Base-by-base conservation (phyloP, 306 rosid genomes). In the Adenanthera pavonina region DNA sequence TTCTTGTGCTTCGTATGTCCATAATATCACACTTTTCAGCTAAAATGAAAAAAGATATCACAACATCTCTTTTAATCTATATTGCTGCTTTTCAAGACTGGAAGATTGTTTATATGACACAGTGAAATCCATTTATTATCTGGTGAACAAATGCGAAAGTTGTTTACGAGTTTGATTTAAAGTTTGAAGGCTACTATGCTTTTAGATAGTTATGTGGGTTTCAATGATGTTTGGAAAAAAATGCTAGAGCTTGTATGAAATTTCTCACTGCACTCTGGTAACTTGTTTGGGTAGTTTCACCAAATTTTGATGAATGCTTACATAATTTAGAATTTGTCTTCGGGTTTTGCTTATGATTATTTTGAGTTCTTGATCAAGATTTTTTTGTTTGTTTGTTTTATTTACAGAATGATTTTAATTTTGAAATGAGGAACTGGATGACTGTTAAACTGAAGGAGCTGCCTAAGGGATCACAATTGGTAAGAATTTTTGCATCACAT, bases 371-470 rank as follows among this genome's bases (percentile, higher is more conserved):
- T 62, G 51, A 75, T 51, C 73, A 81, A 25, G 61, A n/a, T 25
- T 43, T 3, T 47, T 69, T 25, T 17, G 74, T 69, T 76, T 33
- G 30, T 82, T 86, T 65, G 51, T 30, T 85, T 75, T 76, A 47
- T 53, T 53, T 72, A 19, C 97, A 95, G 99, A 92, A 90, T 74
- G 98, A 93, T 83, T 93, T 93, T 76, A 65, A 75, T 84, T 93
- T 90, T 93, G 99, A 93, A 86, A 89, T 79, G 92, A 89, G 97
- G 85, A 97, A 95, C 81, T 95, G 99, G 99, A 86, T 92, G 93
- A 74, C 84, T 33, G 92, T 95, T 51, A 69, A 85, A 76, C 84
- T 83, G 70, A 80, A 85, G 48, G 99, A 95, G 80, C 87, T 95
- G 86, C 98, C 97, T 13, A 0, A 20, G n/a, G 94, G 97, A 53